Evolutionary conservation across 139 green algal species (phyloP).

Genomic region (Tetradesmus lagerheimii): DNA sequence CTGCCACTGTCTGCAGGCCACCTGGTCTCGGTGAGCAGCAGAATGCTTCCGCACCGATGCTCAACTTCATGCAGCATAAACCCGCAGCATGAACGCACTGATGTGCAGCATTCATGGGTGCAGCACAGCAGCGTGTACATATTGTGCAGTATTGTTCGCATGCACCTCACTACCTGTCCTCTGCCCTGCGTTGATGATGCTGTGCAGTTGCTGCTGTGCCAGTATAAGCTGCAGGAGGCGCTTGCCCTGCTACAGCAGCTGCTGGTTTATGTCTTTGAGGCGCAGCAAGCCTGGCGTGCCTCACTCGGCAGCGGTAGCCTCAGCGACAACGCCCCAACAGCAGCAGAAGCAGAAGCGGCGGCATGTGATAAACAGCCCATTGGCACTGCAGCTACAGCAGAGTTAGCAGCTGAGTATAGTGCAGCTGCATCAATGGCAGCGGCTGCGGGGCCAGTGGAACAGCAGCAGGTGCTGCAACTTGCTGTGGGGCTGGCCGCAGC

Average conservation of each 20-base stretch:
- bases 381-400: background rate
- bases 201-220: constrained; percentile 12
- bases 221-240: constrained; percentile 14
- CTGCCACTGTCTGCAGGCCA: background rate
- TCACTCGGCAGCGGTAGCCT: background rate
- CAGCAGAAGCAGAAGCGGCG: background rate
- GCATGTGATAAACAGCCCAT: background rate
- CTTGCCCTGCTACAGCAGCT: constrained; percentile 3
- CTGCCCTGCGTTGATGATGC: background rate
- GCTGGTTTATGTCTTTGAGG: background rate
- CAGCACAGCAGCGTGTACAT: background rate
- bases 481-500: background rate
- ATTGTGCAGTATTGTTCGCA: background rate
- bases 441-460: background rate
- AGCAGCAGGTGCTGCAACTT: background rate
- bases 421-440: too few species aligned
- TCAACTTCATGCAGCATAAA: background rate
- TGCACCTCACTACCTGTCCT: background rate
- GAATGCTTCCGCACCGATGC: background rate
- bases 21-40: background rate
- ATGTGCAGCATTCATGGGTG: background rate
- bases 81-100: background rate
- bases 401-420: background rate
- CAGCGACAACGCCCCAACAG: background rate
- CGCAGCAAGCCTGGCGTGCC: background rate